Conservation (phyloP, 768 basidiomycete genomes). For the Lentinula lateritia region DNA sequence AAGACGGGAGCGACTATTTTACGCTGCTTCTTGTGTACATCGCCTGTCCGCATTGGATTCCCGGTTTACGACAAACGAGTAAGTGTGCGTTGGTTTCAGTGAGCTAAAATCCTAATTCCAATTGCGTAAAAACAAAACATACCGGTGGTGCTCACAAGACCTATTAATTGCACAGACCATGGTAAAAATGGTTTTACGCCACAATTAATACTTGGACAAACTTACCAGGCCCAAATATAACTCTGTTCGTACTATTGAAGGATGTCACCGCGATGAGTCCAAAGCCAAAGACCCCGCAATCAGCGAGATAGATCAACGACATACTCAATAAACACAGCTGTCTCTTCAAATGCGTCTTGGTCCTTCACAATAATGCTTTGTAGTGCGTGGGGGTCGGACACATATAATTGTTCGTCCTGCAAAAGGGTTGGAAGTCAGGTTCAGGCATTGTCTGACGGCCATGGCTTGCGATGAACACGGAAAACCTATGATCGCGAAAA, state of each 20-base stretch:
- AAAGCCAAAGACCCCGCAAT: background rate
- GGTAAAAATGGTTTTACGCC: background rate
- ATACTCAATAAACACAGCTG: slow-evolving; percentile 38
- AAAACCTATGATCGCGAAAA: too few relatives aligned
- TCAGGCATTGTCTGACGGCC: background rate
- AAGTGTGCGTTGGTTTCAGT: background rate
- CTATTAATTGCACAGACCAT: background rate
- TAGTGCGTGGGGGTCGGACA: slow-evolving; percentile 44
- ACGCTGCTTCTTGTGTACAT: slow-evolving; percentile 41
- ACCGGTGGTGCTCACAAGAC: slow-evolving; percentile 3
- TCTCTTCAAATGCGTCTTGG: slow-evolving; percentile 42
- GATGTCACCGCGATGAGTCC: background rate
- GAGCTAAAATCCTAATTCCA: background rate
- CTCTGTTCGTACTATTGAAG: slow-evolving; percentile 32
- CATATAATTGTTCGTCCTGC: slow-evolving; percentile 44
- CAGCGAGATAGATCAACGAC: slow-evolving; percentile 8
- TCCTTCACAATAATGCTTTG: slow-evolving; percentile 44
- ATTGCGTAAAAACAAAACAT: background rate
- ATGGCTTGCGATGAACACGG: background rate
- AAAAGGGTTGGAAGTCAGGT: background rate
- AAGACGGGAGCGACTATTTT: slow-evolving; percentile 46
- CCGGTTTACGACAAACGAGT: background rate
- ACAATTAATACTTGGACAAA: slow-evolving; percentile 12
- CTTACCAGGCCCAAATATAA: slow-evolving; percentile 40
- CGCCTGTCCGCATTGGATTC: slow-evolving; percentile 19